phyloP scores from a whole-genome alignment of 441 rosid species.

The Jatropha podagrica region DNA sequence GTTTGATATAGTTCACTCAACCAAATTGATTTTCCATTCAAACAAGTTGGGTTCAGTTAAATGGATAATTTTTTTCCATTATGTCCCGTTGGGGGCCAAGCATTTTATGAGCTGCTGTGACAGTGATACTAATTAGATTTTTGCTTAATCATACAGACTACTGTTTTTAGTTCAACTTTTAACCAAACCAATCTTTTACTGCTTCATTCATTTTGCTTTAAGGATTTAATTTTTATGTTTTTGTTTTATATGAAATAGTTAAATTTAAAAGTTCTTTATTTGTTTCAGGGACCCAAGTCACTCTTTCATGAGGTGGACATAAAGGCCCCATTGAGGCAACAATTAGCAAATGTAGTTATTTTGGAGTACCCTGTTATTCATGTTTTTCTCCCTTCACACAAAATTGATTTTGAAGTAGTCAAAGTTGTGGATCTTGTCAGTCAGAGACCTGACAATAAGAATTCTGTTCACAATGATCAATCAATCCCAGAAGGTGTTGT shows the following conservation, averaged over 20 bases:
- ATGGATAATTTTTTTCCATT: neutral
- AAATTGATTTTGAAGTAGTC: conserved; percentile 55
- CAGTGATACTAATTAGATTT: neutral
- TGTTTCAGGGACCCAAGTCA: conserved; percentile 61
- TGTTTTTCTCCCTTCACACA: conserved; percentile 70
- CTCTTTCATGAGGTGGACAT: conserved; percentile 62
- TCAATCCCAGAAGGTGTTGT: conserved; percentile 40
- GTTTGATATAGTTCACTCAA: neutral
- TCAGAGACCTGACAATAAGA: conserved; percentile 27
- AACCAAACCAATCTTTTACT: too few species aligned
- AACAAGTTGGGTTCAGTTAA: neutral
- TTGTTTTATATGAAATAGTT: neutral
- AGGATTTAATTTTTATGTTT: neutral
- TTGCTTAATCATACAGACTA: neutral
- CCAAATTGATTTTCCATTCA: neutral
- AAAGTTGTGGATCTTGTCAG: conserved; percentile 28
- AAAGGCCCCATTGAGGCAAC: conserved; percentile 57
- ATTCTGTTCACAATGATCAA: conserved; percentile 28
- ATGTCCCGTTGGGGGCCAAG: neutral
- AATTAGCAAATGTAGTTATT: conserved; percentile 48
- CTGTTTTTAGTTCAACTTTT: neutral
- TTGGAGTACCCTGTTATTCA: conserved; percentile 83
- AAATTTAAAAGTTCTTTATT: neutral
- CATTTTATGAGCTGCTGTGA: neutral
- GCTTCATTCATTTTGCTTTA: neutral